phyloP scores from a whole-genome alignment of 2,329 filamentous ascomycete genomes.

The Lojkania enalia region DNA sequence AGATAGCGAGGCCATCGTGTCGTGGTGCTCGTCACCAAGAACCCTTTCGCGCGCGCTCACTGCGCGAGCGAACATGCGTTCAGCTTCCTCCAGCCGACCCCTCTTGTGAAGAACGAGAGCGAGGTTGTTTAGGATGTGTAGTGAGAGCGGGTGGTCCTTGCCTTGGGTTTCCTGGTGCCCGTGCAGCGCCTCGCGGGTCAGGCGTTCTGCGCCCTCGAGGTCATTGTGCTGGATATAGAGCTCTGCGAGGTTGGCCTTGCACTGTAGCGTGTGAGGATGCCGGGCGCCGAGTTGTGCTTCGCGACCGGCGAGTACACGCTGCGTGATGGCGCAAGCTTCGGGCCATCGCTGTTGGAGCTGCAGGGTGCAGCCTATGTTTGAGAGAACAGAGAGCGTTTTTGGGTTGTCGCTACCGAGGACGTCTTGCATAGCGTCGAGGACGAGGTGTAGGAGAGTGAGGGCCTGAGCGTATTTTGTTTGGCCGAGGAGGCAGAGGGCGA shows the following conservation, averaged over 20 bases:
- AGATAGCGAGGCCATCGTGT: constrained; percentile 7
- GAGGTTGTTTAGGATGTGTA: constrained; percentile 10
- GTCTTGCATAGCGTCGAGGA: constrained; percentile 2
- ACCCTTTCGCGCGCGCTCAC: constrained; percentile 1
- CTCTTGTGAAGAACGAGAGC: constrained; percentile 1
- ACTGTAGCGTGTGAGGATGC: constrained; percentile 9
- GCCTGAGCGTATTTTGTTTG: constrained; percentile 5
- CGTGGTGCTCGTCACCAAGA: constrained; percentile 4
- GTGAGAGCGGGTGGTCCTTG: constrained; percentile 6
- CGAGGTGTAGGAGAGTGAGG: constrained; percentile 1
- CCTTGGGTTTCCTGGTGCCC: constrained; percentile 3
- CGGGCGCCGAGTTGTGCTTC: constrained; percentile 3
- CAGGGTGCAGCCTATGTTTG: constrained; percentile 3
- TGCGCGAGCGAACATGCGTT: background rate
- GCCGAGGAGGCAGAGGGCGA: constrained; percentile 6
- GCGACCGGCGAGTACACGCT: background rate
- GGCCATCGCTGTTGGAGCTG: constrained; percentile 5
- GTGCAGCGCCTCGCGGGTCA: constrained; percentile 6
- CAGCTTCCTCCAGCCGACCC: constrained; percentile 2
- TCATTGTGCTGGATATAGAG: constrained; percentile 4
- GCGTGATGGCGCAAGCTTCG: background rate
- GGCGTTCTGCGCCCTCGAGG: constrained; percentile 1
- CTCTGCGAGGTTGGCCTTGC: constrained; percentile 10
- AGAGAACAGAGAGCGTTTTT: constrained; percentile 10
- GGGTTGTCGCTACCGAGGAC: background rate